These are phyloP conservation scores for Acanthamoeba rhysodes DNA, from an alignment of 208 protist genomes.

Conservation along the genomic window DNA sequence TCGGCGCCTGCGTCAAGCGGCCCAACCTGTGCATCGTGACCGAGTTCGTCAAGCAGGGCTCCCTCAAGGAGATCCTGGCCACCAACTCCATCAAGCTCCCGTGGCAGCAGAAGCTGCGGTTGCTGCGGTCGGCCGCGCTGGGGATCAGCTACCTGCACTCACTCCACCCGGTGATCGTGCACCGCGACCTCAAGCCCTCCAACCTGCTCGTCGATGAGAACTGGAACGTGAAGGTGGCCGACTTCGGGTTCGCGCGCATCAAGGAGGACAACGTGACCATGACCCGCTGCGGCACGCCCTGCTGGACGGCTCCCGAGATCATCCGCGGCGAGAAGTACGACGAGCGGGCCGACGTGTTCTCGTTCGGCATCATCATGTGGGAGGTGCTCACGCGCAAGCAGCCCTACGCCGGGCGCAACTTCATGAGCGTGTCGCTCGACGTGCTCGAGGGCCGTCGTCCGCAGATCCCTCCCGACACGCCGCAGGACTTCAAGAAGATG, in stretches of 20 bases:
- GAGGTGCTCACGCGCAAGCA: no score
- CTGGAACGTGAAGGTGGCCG: no score
- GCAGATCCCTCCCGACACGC: slow-evolving; percentile 12
- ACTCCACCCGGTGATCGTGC: slow-evolving; percentile 32
- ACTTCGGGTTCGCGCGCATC: no score
- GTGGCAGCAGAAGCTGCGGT: slow-evolving; percentile 19
- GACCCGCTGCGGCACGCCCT: no score
- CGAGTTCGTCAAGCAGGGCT: slow-evolving; percentile 64
- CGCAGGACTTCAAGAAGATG: not conserved
- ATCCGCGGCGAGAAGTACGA: no score
- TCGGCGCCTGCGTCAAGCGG: slow-evolving; percentile 47
- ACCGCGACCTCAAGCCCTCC: no score
- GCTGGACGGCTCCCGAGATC: no score
- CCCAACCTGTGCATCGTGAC: slow-evolving; percentile 64
- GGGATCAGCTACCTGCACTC: slow-evolving; percentile 60
- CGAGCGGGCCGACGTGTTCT: no score
- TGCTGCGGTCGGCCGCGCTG: slow-evolving; percentile 4
- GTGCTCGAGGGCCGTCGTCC: slow-evolving; percentile 34
- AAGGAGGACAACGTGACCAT: no score
- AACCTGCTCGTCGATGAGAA: no score
- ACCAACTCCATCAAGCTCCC: not conserved
- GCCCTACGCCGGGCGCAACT: slow-evolving; percentile 10
- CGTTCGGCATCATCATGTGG: no score
- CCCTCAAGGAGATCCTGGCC: slow-evolving; percentile 27
- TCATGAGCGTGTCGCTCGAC: slow-evolving; percentile 53